Percentiles rank a stretch among this genome's conserved stretches.
These are phyloP conservation scores for Eucalyptus erythrocorys DNA, from an alignment of 345 rosid genomes.

Conservation along the genomic window DNA sequence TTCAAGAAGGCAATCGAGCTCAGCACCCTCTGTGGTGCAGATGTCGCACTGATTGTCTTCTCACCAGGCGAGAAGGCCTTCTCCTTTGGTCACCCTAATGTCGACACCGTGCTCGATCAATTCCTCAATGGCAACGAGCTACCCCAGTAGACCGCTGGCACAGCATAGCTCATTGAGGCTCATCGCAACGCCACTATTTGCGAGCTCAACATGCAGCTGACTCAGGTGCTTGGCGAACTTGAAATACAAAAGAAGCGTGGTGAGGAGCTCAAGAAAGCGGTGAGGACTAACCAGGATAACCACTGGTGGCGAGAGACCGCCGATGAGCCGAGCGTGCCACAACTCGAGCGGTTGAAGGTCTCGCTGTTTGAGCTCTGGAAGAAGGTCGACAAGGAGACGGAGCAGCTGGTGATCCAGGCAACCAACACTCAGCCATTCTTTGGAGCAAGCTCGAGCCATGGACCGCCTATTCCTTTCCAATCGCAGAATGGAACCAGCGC, in stretches of 20 bases:
- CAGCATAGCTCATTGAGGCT: slow-evolving; percentile 3
- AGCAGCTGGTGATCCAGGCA: background rate
- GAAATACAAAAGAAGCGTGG: slow-evolving; percentile 15
- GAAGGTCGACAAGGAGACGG: background rate
- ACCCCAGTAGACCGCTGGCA: background rate
- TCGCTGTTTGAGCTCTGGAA: slow-evolving; percentile 14
- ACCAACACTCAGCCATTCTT: background rate
- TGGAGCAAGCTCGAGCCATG: background rate
- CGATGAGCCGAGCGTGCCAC: background rate
- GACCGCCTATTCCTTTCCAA: background rate
- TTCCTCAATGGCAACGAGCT: slow-evolving; percentile 3
- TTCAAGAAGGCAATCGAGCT: slow-evolving; percentile 55
- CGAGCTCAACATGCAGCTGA: slow-evolving; percentile 11
- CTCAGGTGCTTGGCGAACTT: background rate
- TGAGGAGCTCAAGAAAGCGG: background rate
- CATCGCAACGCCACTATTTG: slow-evolving; percentile 10
- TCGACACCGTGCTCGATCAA: slow-evolving; percentile 11
- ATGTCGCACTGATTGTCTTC: slow-evolving; percentile 25
- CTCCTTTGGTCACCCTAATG: slow-evolving; percentile 53
- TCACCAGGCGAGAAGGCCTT: slow-evolving; percentile 37
- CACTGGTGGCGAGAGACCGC: slow-evolving; percentile 22
- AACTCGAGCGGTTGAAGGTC: slow-evolving; percentile 7
- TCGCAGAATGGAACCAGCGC: background rate
- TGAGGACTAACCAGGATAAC: background rate
- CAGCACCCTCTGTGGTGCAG: slow-evolving; percentile 32